Evolutionary conservation across 768 basidiomycete genomes (phyloP), one percentile per base, ranked within the genome.

Genomic region (Macrolepiota dolichaula): DNA sequence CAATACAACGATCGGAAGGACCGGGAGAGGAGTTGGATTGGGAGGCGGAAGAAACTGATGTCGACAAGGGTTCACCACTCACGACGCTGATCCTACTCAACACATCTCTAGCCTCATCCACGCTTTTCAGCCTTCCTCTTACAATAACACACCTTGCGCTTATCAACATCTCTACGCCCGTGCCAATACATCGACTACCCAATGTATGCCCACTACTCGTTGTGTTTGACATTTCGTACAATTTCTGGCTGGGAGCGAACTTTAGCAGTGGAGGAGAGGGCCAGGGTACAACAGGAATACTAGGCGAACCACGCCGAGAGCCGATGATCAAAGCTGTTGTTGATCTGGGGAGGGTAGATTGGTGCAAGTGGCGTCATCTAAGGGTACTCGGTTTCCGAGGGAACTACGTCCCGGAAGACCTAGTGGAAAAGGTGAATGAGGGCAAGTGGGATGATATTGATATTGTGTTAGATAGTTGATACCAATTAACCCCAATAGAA

Each of bases 141-240:
- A 89, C 88, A 3, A 71, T 91, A 49, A 88, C 86, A 1, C 82
- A 78, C 52, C 74, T 91, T 46, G 83, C 81, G 19, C 78, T 91
- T 27, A 65, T 91, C 62, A 74, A 81, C 49, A 69, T 90, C 36
- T 73, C 80, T 1, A 59, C 72, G 5, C 74, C 79, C 0, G 70
- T 86, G 17, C 74, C 84, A 1, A 67, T 92, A 19, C 80, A 85
- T 63, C 77, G 85, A 62, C 72, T 92, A 38, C 83, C 88, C 0
- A 73, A 71, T 11, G 68, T 81, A 13, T 88, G 86, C 64, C 90
- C 89, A 0, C 70, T 86, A n/a, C 73, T 92, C 27, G 73, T 80
- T 22, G 67, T 86, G 25, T 70, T 91, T 36, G 89, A 91, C 67
- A 69, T 92, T 51, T 92, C 90, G 0, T 89, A 81, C 69, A 91